Base-by-base conservation (phyloP, 306 rosid genomes). In the Lathyrus tuberosus region DNA sequence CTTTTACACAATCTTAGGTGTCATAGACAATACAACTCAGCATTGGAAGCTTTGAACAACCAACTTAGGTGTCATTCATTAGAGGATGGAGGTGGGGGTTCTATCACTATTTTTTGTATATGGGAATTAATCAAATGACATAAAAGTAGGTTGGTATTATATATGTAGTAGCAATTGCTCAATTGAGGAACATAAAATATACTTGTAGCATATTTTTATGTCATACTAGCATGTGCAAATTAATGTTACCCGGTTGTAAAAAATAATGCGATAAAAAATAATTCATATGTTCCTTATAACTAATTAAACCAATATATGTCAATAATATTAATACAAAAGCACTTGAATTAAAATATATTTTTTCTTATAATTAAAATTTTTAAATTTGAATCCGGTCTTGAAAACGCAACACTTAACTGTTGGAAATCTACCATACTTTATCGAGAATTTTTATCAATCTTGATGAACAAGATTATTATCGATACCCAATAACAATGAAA, bases 141-240 rank as follows among this genome's bases (percentile, higher is more conserved):
- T 46, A 9, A 67, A 69, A 42, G 62, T 58, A 12, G 24, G 35
- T 67, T 46, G 41, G 54, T 10, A 68, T 51, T 26, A 49, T 58
- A 5, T 44, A 24, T 51, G 9, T n/a, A 18, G 31, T 26, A 58
- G 3, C 24, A 62, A 42, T 71, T 2, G 58, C 67, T 43, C 58
- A 58, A 58, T 28, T 11, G 22, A 10, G 11, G 5, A 24, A 42
- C 30, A 33, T 42, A 4, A 4, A 20, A 0, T 5, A 14, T 28
- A 37, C 15, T 17, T 37, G 47, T 62, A 47, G 46, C 41, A 49
- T 44, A 63, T 20, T 65, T 65, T 72, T 20, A 66, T 72, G 67
- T 66, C 44, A 51, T 60, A 67, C 24, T 30, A 49, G 66, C 75
- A 79, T 73, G 75, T 73, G 83, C 30, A 73, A 20, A 67, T 79